A percentile compares a stretch with the other conserved stretches of the same genome.
phyloP scores from a whole-genome alignment of 2,329 filamentous ascomycete genomes.

The Aureobasidium zeae region DNA sequence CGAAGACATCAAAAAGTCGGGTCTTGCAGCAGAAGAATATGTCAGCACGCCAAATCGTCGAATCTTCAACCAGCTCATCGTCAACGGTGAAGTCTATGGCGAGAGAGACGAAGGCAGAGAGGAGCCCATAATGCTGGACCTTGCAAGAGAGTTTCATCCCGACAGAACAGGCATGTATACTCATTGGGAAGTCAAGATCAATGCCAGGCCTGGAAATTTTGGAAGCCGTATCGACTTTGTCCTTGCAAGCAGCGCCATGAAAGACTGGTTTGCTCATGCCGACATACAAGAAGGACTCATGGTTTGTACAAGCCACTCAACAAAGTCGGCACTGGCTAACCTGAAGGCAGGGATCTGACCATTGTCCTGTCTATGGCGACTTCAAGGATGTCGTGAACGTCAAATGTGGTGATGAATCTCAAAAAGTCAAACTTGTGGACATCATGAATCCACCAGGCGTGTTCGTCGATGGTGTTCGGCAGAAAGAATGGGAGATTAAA shows the following conservation, averaged over 20 bases:
- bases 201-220: constrained; percentile 90
- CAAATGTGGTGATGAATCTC: constrained; percentile 32
- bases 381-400: constrained; percentile 53
- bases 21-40: constrained; percentile 60
- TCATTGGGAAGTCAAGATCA: constrained; percentile 91
- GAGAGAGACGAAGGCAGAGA: constrained; percentile 61
- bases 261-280: constrained; percentile 66
- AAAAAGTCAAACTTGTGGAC: constrained; percentile 51
- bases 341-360: constrained; percentile 64
- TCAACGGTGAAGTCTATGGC: constrained; percentile 59
- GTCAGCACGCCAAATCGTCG: constrained; percentile 61
- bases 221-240: constrained; percentile 92
- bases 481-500: constrained; percentile 56
- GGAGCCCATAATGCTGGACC: constrained; percentile 66
- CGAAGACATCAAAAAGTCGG: constrained; percentile 63
- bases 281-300: constrained; percentile 90
- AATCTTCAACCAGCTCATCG: constrained; percentile 77
- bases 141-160: constrained; percentile 74
- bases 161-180: constrained; percentile 85
- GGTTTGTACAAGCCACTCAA: constrained; percentile 29
- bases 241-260: constrained; percentile 69
- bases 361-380: constrained; percentile 82
- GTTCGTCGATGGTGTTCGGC: constrained; percentile 57
- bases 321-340: neutral
- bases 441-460: constrained; percentile 68